Conservation (phyloP, 2,329 filamentous ascomycete genomes). For the Penicillium polonicum region DNA sequence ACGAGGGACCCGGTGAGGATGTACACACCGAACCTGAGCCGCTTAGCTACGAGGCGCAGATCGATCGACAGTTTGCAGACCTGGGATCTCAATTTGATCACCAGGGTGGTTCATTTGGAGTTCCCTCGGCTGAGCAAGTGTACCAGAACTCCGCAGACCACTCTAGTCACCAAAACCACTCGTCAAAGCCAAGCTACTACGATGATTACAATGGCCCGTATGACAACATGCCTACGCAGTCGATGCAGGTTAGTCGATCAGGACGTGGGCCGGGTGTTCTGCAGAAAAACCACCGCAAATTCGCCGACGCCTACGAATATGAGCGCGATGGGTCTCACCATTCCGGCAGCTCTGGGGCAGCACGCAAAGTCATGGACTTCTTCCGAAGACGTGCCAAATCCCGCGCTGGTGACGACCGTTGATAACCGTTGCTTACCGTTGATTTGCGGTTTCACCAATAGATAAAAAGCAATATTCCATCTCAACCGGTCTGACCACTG, state of each 20-base stretch:
- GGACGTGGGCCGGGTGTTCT: constrained; percentile 58
- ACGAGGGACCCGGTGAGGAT: constrained; percentile 32
- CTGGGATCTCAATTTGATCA: constrained; percentile 37
- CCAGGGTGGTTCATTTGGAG: constrained; percentile 29
- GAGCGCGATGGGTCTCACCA: constrained; percentile 61
- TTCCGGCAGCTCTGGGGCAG: constrained; percentile 80
- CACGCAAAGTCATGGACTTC: constrained; percentile 96
- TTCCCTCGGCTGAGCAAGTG: constrained; percentile 32
- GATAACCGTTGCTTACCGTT: constrained; percentile 41
- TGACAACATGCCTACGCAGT: constrained; percentile 42
- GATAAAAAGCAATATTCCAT: constrained; percentile 4
- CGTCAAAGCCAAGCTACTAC: constrained; percentile 45
- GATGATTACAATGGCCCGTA: constrained; percentile 48
- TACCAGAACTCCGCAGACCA: constrained; percentile 35
- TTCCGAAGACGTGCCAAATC: constrained; percentile 85
- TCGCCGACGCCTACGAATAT: constrained; percentile 83
- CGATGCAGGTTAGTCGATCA: constrained; percentile 42
- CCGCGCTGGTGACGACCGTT: constrained; percentile 52
- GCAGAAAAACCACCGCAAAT: constrained; percentile 82
- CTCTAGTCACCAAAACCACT: constrained; percentile 31
- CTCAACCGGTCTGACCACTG: background rate
- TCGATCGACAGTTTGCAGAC: constrained; percentile 45
- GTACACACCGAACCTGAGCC: constrained; percentile 28
- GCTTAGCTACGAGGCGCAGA: constrained; percentile 41
- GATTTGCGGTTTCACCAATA: constrained; percentile 16